A percentile compares a stretch with the other conserved stretches of the same genome.
phyloP scores from a whole-genome alignment of 2,329 filamentous ascomycete genomes.

The Cercospora citrullina region DNA sequence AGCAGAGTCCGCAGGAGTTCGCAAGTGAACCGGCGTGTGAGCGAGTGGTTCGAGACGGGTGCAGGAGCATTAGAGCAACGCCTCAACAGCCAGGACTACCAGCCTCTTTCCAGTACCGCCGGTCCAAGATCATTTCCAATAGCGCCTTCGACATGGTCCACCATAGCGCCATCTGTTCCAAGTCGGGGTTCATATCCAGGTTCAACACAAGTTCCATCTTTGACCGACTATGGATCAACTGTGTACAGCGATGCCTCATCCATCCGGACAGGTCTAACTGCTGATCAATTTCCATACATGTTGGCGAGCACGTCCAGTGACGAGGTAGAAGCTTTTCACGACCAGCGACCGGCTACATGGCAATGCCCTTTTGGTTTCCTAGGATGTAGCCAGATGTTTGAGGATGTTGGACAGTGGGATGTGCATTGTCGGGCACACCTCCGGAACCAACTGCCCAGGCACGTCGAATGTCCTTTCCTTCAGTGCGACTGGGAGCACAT shows the following conservation, averaged over 20 bases:
- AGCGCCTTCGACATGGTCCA: slow-evolving; percentile 11
- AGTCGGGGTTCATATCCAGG: neutral
- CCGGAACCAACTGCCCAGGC: slow-evolving; percentile 19
- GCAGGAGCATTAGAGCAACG: neutral
- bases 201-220: slow-evolving; percentile 11
- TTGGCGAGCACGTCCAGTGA: neutral
- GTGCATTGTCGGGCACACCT: slow-evolving; percentile 25
- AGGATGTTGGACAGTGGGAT: slow-evolving; percentile 20
- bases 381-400: slow-evolving; percentile 18
- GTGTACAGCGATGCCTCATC: neutral
- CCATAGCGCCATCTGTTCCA: neutral
- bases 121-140: neutral
- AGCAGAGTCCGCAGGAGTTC: neutral
- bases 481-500: slow-evolving; percentile 16
- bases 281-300: neutral
- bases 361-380: slow-evolving; percentile 28
- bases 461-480: slow-evolving; percentile 24
- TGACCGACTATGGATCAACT: slow-evolving; percentile 10
- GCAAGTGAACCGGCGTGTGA: neutral
- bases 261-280: neutral
- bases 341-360: slow-evolving; percentile 1
- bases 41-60: slow-evolving; percentile 11
- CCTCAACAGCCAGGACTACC: neutral
- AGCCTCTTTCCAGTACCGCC: neutral
- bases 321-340: neutral